Evolutionary conservation across 73 alveolate species (phyloP).

Genomic region (Symbiodinium natans): DNA sequence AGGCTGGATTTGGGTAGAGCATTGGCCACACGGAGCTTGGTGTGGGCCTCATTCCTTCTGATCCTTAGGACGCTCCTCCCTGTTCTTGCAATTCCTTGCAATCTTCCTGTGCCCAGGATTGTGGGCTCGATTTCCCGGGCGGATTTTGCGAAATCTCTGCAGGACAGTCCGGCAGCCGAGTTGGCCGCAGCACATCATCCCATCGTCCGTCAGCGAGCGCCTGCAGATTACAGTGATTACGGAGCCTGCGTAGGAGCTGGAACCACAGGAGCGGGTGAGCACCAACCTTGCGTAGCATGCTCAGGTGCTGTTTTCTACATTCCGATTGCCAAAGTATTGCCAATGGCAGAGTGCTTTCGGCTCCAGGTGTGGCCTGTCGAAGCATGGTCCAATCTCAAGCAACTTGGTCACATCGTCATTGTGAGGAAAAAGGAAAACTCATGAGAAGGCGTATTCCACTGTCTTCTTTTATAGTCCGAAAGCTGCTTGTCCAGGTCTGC

Average conservation of each 20-base stretch:
- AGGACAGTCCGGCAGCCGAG: no score
- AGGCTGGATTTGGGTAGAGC: slow-evolving; percentile 10
- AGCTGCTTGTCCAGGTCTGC: slow-evolving; percentile 17
- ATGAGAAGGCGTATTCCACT: no score
- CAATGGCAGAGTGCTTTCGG: background rate
- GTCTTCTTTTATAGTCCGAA: no score
- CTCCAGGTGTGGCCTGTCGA: slow-evolving; percentile 47
- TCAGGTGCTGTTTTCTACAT: background rate
- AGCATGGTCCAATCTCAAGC: slow-evolving; percentile 73
- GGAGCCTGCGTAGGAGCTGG: background rate
- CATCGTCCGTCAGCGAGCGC: no score
- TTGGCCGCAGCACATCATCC: no score
- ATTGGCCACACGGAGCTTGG: slow-evolving; percentile 34
- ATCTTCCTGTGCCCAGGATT: background rate
- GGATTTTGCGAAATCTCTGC: no score
- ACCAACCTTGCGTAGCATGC: background rate
- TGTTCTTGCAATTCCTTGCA: background rate
- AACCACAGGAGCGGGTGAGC: background rate
- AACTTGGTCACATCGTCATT: background rate
- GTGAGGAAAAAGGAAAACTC: no score
- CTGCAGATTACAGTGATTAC: no score
- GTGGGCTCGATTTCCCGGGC: no score
- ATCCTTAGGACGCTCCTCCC: no score
- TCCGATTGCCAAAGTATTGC: no score
- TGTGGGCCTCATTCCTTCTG: background rate